Evolutionary conservation across 345 rosid genomes (phyloP).

Genomic region (Carallia brachiata): DNA sequence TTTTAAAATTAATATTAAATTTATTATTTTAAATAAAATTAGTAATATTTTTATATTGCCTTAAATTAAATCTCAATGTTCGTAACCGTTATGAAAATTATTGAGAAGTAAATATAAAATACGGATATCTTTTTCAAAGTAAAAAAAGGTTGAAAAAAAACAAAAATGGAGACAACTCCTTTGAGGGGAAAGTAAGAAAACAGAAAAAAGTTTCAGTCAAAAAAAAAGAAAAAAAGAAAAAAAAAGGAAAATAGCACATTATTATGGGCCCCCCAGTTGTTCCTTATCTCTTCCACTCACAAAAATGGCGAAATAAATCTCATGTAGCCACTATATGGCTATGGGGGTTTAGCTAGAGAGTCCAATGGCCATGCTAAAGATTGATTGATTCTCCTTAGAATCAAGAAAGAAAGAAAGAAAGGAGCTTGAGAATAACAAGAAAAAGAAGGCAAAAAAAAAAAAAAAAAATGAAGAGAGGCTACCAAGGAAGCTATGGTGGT

Average conservation of each 20-base stretch:
- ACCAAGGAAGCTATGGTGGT: conserved; percentile 31
- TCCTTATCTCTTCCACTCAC: conserved; percentile 46
- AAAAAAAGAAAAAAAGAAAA: background rate
- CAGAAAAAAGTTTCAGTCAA: no score
- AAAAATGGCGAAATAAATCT: no score
- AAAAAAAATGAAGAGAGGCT: conserved; percentile 55
- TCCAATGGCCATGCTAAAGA: no score
- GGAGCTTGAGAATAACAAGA: conserved; percentile 19
- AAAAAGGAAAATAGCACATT: conserved; percentile 19
- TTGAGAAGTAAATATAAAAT: background rate
- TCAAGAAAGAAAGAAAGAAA: background rate
- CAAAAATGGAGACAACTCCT: background rate
- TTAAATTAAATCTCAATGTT: no score
- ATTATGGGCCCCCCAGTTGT: conserved; percentile 42
- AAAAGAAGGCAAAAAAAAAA: conserved; percentile 10
- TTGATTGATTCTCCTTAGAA: no score
- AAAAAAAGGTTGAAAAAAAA: background rate
- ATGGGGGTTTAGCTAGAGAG: no score
- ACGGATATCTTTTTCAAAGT: background rate
- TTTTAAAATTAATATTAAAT: no score
- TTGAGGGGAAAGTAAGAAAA: no score
- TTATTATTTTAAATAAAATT: background rate
- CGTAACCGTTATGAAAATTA: no score
- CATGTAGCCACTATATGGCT: no score
- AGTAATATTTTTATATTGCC: no score